Percentiles rank a stretch among this genome's conserved stretches.
Evolutionary conservation across 495 filamentous ascomycete species (phyloP).

Genomic region (Polyplosphaeria fusca): DNA sequence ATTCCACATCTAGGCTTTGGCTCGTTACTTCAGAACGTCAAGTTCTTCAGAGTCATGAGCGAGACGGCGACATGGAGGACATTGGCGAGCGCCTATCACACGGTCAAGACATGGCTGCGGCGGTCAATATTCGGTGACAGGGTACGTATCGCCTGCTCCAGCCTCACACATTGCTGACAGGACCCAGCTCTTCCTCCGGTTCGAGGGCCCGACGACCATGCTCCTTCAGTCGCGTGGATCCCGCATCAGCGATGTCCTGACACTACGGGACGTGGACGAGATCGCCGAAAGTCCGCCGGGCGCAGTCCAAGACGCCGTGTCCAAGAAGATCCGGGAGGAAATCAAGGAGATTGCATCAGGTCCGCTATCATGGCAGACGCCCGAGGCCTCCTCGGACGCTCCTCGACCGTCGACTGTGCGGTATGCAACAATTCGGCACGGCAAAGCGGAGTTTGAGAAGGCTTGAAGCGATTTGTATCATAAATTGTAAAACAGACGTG

Average conservation of each 20-base stretch:
- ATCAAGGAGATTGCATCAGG: conserved; percentile 21
- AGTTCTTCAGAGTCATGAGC: conserved; percentile 68
- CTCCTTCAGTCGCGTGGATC: conserved; percentile 80
- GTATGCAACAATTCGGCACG: conserved; percentile 8
- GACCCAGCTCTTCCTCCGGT: conserved; percentile 74
- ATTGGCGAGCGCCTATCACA: conserved; percentile 58
- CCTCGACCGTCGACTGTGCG: background rate
- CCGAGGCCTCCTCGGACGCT: background rate
- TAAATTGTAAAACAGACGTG: too few species aligned
- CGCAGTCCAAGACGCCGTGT: conserved; percentile 43
- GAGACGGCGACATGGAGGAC: conserved; percentile 67
- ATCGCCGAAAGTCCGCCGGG: conserved; percentile 69
- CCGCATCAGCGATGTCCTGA: conserved; percentile 71
- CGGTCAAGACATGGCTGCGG: conserved; percentile 67
- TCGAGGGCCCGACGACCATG: conserved; percentile 79
- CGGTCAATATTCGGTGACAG: conserved; percentile 91
- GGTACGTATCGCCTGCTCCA: conserved; percentile 43
- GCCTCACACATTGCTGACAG: background rate
- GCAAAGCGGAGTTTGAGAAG: conserved; percentile 17
- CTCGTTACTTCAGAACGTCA: conserved; percentile 55
- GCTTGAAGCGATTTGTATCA: too few species aligned
- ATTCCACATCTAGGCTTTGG: conserved; percentile 62
- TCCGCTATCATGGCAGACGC: background rate
- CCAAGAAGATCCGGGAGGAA: conserved; percentile 21
- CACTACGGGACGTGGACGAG: conserved; percentile 74